Evolutionary conservation across 495 filamentous ascomycete genomes (phyloP).

Genomic region (Collariella sp.): DNA sequence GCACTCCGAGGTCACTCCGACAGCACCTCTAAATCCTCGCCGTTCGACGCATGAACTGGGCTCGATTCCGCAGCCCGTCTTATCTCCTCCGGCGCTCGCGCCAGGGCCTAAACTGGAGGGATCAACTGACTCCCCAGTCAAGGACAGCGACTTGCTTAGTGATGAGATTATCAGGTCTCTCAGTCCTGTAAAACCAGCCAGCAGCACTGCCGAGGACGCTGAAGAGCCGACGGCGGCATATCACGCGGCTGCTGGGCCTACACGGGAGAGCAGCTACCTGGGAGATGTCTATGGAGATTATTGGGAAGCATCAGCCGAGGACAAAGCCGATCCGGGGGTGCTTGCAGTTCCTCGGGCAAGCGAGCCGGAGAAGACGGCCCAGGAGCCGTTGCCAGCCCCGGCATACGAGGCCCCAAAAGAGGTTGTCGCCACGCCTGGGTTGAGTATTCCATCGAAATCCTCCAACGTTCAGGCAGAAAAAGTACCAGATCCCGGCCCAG

Average conservation of each 20-base stretch:
- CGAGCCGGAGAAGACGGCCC: neutral
- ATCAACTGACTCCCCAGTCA: constrained; percentile 47
- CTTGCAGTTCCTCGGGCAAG: neutral
- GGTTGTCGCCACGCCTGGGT: neutral
- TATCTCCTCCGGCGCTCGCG: constrained; percentile 32
- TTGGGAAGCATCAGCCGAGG: constrained; percentile 27
- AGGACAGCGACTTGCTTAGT: constrained; percentile 66
- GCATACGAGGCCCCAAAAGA: neutral
- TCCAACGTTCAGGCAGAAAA: neutral
- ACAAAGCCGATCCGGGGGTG: constrained; percentile 9
- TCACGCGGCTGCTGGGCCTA: constrained; percentile 18
- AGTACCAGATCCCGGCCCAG: neutral
- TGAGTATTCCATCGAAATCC: neutral
- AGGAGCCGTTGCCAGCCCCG: neutral
- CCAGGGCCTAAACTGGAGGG: constrained; percentile 50
- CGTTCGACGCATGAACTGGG: constrained; percentile 17
- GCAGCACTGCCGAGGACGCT: constrained; percentile 3
- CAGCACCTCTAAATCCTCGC: constrained; percentile 43
- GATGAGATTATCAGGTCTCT: constrained; percentile 78
- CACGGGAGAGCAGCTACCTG: constrained; percentile 40
- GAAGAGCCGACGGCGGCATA: constrained; percentile 11
- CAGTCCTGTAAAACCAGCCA: constrained; percentile 37
- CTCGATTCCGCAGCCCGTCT: constrained; percentile 13
- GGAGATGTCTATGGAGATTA: constrained; percentile 41
- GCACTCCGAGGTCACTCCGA: constrained; percentile 31